Conservation (phyloP, 768 basidiomycete species). For the Tylopilus subfusipes region DNA sequence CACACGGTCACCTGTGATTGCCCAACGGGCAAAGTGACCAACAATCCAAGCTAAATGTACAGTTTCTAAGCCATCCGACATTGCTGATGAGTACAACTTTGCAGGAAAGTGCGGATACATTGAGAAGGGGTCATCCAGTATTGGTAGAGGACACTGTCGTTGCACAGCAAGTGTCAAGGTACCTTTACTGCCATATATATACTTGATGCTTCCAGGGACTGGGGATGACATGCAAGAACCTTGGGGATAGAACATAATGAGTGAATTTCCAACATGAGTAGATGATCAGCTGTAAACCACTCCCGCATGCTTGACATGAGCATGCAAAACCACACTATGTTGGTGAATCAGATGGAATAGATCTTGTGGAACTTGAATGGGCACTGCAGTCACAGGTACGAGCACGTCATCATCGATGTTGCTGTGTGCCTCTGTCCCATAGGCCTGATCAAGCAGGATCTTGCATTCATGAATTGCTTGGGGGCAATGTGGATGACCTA, state of each 20-base stretch:
- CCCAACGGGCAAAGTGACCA: neutral
- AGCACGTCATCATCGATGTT: neutral
- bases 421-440: neutral
- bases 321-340: no score
- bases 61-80: neutral
- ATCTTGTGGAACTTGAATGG: neutral
- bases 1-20: neutral
- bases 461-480: neutral
- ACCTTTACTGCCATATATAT: constrained; percentile 2
- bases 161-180: constrained; percentile 2
- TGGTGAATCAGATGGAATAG: neutral
- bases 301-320: neutral
- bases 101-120: neutral
- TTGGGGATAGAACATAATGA: constrained; percentile 8
- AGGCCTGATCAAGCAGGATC: neutral
- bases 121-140: neutral
- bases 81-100: neutral
- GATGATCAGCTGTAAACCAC: constrained; percentile 3
- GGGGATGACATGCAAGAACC: neutral
- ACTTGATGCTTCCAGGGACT: constrained; percentile 14
- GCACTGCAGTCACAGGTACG: neutral
- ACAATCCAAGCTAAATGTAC: neutral
- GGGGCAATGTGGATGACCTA: neutral
- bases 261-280: constrained; percentile 10
- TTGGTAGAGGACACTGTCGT: neutral